Evolutionary conservation across 352 stramenopile species (phyloP).

Genomic region (Phytopythium cucurbitacearum): DNA sequence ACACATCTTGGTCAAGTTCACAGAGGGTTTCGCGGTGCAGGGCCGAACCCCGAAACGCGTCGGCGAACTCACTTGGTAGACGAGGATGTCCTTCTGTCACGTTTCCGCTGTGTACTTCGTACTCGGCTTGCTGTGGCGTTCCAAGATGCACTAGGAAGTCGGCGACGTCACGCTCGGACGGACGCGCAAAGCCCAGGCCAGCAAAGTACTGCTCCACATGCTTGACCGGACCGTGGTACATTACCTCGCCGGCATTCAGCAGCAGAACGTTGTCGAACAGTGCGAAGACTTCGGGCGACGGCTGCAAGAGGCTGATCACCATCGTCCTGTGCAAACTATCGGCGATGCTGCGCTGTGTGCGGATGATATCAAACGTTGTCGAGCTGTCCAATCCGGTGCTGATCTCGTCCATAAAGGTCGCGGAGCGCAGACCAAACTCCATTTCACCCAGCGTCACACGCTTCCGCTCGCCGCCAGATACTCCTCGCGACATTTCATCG

Average conservation of each 20-base stretch:
- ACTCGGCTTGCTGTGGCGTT: slow-evolving; percentile 16
- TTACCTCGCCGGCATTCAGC: slow-evolving; percentile 71
- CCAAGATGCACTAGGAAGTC: slow-evolving; percentile 36
- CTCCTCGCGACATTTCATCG: too few species aligned
- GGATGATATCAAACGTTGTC: not conserved
- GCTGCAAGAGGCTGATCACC: slow-evolving; percentile 81
- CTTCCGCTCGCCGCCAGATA: slow-evolving; percentile 81
- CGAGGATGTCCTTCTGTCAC: too few species aligned
- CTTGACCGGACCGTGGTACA: slow-evolving; percentile 44
- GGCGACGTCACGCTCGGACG: slow-evolving; percentile 16
- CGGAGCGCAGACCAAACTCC: slow-evolving; percentile 30
- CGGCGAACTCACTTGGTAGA: too few species aligned
- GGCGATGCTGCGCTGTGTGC: slow-evolving; percentile 36
- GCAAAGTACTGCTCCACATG: slow-evolving; percentile 21
- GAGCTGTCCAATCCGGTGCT: slow-evolving; percentile 9
- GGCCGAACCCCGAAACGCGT: too few species aligned
- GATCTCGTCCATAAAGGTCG: slow-evolving; percentile 66
- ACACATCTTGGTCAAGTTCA: too few species aligned
- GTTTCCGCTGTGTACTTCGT: slow-evolving; percentile 3
- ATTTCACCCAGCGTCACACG: slow-evolving; percentile 56
- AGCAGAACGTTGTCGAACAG: slow-evolving; percentile 90
- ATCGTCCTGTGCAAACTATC: slow-evolving; percentile 41
- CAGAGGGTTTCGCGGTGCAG: too few species aligned
- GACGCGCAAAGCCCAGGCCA: slow-evolving; percentile 17
- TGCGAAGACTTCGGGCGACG: slow-evolving; percentile 35